Evolutionary conservation across 768 basidiomycete species (phyloP).

Genomic region (Kwoniella mangroviensis): DNA sequence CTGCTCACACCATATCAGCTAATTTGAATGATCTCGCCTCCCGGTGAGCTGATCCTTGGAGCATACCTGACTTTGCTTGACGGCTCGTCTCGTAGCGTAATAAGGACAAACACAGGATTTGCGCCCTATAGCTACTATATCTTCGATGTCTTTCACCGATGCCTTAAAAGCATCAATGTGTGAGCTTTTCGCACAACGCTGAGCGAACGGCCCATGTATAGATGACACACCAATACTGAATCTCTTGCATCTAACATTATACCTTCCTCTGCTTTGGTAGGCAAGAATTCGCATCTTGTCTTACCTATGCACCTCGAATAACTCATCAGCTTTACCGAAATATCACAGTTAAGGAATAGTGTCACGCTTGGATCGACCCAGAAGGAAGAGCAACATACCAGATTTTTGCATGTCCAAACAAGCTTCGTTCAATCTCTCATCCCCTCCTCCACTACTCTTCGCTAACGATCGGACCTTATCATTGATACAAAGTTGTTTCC

Average conservation of each 20-base stretch:
- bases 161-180: no score
- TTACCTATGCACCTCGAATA: conserved; percentile 49
- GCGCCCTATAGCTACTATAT: conserved; percentile 75
- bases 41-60: no score
- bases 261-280: conserved; percentile 69
- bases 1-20: conserved; percentile 59
- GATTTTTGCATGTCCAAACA: conserved; percentile 76
- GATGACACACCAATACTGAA: conserved; percentile 73
- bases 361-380: no score
- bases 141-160: conserved; percentile 90
- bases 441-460: conserved; percentile 65
- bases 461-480: conserved; percentile 68
- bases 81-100: conserved; percentile 85
- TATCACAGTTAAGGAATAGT: background rate
- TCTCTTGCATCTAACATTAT: conserved; percentile 82
- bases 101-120: conserved; percentile 81
- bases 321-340: background rate
- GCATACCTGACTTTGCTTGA: conserved; percentile 84
- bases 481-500: conserved; percentile 92
- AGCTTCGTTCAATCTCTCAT: conserved; percentile 71
- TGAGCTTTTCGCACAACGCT: no score
- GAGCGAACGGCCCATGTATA: no score
- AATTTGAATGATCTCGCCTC: no score
- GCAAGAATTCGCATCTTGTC: conserved; percentile 76
- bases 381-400: conserved; percentile 60